A percentile compares a stretch with the other conserved stretches of the same genome.
Conservation (phyloP, 129 eudicot species). For the Mikania micrantha region DNA sequence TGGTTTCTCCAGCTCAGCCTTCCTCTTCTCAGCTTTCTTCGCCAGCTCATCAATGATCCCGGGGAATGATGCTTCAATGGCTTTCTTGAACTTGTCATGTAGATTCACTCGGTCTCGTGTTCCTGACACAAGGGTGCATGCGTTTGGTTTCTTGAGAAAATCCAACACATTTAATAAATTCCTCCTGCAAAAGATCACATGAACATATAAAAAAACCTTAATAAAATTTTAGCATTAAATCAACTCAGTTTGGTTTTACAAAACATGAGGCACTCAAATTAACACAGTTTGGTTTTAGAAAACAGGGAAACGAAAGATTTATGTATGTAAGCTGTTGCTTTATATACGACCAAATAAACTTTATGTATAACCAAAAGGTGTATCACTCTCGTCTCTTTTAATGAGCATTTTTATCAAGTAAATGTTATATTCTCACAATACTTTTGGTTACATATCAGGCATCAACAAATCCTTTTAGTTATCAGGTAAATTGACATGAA, state of each 20-base stretch:
- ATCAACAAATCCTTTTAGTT: not conserved
- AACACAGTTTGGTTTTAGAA: not conserved
- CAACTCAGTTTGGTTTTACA: not conserved
- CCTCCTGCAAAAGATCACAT: constrained; percentile 55
- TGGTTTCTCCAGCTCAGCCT: constrained; percentile 48
- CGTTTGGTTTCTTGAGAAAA: constrained; percentile 83
- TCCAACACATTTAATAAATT: constrained; percentile 77
- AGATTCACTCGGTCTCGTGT: constrained; percentile 82
- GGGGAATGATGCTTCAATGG: constrained; percentile 64
- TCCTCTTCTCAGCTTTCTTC: constrained; percentile 49
- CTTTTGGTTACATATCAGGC: too few species aligned
- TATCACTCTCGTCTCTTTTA: too few species aligned
- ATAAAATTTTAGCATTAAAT: not conserved
- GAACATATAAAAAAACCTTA: not conserved
- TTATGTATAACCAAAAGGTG: not conserved
- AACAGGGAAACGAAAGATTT: not conserved
- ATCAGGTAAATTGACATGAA: not conserved
- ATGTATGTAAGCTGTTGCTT: not conserved
- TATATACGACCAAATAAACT: not conserved
- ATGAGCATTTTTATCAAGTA: too few species aligned
- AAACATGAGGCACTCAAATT: not conserved
- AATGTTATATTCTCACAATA: too few species aligned
- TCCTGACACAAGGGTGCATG: constrained; percentile 79
- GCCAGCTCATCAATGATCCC: constrained; percentile 60
- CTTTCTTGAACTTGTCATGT: constrained; percentile 72